Evolutionary conservation across 139 green algal genomes (phyloP), one percentile per base, ranked within the genome.

Genomic region (Ettlia oleoabundans): DNA sequence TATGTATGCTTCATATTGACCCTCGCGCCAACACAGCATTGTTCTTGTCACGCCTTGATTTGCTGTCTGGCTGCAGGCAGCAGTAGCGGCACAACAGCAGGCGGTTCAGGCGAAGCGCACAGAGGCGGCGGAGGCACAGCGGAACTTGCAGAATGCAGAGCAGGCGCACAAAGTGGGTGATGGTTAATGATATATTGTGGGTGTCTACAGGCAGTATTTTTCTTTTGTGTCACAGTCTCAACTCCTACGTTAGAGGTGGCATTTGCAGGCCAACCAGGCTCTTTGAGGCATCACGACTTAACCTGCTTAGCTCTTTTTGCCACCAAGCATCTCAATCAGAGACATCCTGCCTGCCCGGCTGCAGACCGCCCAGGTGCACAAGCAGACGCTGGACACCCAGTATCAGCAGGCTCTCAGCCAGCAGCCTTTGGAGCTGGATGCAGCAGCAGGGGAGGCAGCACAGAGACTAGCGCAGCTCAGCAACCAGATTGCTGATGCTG

Each of bases 21-120:
- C n/a, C n/a, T n/a, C n/a, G n/a, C n/a, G n/a, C n/a, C n/a, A n/a
- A n/a, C n/a, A n/a, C n/a, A n/a, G n/a, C n/a, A n/a, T n/a, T n/a
- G n/a, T n/a, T n/a, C n/a, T n/a, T n/a, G n/a, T n/a, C n/a, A n/a
- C n/a, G n/a, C n/a, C n/a, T n/a, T n/a, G n/a, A n/a, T n/a, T n/a
- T n/a, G n/a, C n/a, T n/a, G n/a, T n/a, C n/a, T n/a, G n/a, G n/a
- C 38, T 62, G 41, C 76, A 63, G 40, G 61, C 28, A 58, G 76
- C 9, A 21, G 40, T 35, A 41, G 5, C 2, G 61, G 21, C 18
- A 4, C 28, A 38, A n/a, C 58, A 62, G 5, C 4, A 41, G 1
- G 40, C 19, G 3, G n/a, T n/a, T n/a, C n/a, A n/a, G n/a, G n/a
- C n/a, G n/a, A n/a, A n/a, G n/a, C n/a, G n/a, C n/a, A n/a, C n/a